phyloP scores from a whole-genome alignment of 768 basidiomycete genomes.

The Termitomyces sp. region DNA sequence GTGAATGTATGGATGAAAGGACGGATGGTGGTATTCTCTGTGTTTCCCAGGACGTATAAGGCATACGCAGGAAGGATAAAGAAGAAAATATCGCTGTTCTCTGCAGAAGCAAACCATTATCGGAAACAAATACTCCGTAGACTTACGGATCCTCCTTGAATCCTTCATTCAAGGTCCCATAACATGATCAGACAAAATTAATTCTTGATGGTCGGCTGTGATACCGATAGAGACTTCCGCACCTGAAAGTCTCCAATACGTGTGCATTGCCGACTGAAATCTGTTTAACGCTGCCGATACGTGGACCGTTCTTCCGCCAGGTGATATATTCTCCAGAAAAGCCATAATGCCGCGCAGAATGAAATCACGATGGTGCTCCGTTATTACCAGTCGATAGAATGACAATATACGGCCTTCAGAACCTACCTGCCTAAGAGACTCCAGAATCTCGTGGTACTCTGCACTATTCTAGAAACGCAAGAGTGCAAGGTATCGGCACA shows the following conservation, averaged over 20 bases:
- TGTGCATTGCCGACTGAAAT: slow-evolving; percentile 32
- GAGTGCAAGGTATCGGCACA: slow-evolving; percentile 51
- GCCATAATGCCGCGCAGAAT: slow-evolving; percentile 28
- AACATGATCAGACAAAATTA: slow-evolving; percentile 52
- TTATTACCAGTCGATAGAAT: slow-evolving; percentile 26
- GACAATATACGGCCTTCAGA: slow-evolving; percentile 16
- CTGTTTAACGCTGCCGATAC: slow-evolving; percentile 9
- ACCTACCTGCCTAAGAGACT: slow-evolving; percentile 19
- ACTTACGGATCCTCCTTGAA: slow-evolving; percentile 38
- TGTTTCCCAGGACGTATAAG: slow-evolving; percentile 45
- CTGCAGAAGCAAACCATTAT: slow-evolving; percentile 21
- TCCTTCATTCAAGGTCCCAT: slow-evolving; percentile 48
- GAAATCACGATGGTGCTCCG: slow-evolving; percentile 25
- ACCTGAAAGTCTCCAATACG: slow-evolving; percentile 42
- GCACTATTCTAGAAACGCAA: slow-evolving; percentile 55
- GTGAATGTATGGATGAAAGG: slow-evolving; percentile 3
- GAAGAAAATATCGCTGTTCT: slow-evolving; percentile 49
- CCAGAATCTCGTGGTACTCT: slow-evolving; percentile 38
- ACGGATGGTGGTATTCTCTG: slow-evolving; percentile 14
- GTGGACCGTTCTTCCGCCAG: slow-evolving; percentile 8
- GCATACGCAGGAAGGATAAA: slow-evolving; percentile 52
- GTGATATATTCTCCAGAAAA: slow-evolving; percentile 25
- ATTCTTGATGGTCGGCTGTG: slow-evolving; percentile 52
- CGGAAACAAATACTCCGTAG: neutral
- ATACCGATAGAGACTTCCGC: slow-evolving; percentile 54